Conservation (phyloP, 306 rosid species). For the Trifolium dubium region DNA sequence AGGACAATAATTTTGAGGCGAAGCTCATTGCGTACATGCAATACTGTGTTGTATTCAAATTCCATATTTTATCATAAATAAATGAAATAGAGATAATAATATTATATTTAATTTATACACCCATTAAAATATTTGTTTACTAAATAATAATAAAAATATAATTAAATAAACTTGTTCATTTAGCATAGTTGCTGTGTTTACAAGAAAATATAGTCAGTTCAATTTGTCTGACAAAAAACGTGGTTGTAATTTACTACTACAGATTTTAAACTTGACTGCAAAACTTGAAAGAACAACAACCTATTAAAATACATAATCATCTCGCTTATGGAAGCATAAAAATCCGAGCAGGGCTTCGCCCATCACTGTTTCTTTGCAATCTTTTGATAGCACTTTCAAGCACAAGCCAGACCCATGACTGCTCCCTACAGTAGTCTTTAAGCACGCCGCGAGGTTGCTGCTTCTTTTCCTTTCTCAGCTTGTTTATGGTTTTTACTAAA, state of each 20-base stretch:
- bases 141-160: constrained; percentile 6
- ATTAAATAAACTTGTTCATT: constrained; percentile 7
- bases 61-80: no score
- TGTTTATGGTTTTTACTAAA: constrained; percentile 62
- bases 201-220: constrained; percentile 33
- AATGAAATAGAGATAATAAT: no score
- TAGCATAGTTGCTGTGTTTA: constrained; percentile 34
- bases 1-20: no score
- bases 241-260: constrained; percentile 50
- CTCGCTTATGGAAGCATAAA: constrained; percentile 48
- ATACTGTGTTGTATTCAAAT: no score
- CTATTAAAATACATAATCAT: constrained; percentile 56
- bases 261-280: constrained; percentile 49
- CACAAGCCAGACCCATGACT: constrained; percentile 43
- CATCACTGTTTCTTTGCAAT: constrained; percentile 55
- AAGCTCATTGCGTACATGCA: no score
- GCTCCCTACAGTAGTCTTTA: constrained; percentile 48
- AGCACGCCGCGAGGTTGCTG: constrained; percentile 43
- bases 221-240: constrained; percentile 42
- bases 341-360: constrained; percentile 45
- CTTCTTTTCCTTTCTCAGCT: constrained; percentile 61
- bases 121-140: neutral
- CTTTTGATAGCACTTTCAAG: constrained; percentile 49
- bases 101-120: neutral
- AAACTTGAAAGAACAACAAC: constrained; percentile 62